Conservation (phyloP, 345 rosid genomes). For the Camelina neglecta region DNA sequence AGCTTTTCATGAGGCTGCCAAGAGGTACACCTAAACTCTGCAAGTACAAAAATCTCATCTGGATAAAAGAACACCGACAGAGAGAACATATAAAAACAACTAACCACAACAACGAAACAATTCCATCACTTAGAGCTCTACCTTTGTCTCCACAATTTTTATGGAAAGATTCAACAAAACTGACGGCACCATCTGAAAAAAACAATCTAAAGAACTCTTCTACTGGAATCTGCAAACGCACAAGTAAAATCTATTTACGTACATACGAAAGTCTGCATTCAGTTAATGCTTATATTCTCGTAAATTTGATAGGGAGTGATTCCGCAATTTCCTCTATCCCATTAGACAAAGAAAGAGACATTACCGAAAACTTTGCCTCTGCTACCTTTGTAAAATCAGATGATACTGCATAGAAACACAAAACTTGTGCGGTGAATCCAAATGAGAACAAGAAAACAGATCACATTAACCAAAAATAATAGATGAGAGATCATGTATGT, state of each 20-base stretch:
- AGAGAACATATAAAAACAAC: not conserved
- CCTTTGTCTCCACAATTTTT: conserved; percentile 91
- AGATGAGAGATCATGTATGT: conserved; percentile 28
- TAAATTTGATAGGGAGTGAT: conserved; percentile 15
- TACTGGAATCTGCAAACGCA: conserved; percentile 72
- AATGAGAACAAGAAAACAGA: conserved; percentile 7
- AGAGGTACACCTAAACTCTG: conserved; percentile 84
- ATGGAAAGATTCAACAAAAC: conserved; percentile 81
- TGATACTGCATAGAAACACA: conserved; percentile 70
- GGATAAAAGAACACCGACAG: not conserved
- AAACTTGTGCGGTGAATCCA: conserved; percentile 33
- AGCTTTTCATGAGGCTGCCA: conserved; percentile 76
- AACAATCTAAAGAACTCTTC: conserved; percentile 79
- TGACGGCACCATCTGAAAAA: conserved; percentile 68
- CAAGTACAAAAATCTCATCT: conserved; percentile 28
- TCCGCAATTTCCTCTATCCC: conserved; percentile 11
- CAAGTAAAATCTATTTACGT: conserved; percentile 10
- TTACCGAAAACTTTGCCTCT: conserved; percentile 79
- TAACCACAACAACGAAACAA: conserved; percentile 24
- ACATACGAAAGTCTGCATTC: conserved; percentile 15
- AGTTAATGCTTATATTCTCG: conserved; percentile 12
- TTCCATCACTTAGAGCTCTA: conserved; percentile 39
- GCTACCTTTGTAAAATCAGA: conserved; percentile 70
- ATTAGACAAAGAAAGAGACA: conserved; percentile 41
- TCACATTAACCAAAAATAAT: conserved; percentile 10